Conservation (phyloP, 345 rosid genomes). For the Psidium friedrichsthalianum region DNA sequence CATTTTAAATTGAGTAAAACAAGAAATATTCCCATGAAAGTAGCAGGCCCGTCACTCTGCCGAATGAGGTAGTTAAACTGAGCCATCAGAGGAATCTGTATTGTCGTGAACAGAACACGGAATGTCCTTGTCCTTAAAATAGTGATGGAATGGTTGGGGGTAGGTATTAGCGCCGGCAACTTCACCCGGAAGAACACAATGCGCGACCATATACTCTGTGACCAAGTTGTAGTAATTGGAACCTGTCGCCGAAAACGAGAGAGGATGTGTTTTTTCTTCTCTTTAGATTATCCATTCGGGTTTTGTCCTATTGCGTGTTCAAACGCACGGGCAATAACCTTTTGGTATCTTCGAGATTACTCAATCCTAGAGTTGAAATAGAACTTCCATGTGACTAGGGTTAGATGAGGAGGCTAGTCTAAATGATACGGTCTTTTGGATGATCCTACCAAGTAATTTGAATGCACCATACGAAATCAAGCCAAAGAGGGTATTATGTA, state of each 20-base stretch:
- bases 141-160: no score
- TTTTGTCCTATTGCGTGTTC: no score
- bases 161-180: no score
- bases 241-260: not conserved
- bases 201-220: not conserved
- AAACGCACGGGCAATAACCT: no score
- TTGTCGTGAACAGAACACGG: no score
- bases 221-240: not conserved
- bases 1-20: not conserved
- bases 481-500: not conserved
- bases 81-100: no score
- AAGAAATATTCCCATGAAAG: not conserved
- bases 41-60: not conserved
- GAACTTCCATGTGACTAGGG: not conserved
- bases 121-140: no score
- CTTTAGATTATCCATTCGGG: not conserved
- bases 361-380: not conserved
- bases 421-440: not conserved
- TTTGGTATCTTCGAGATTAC: no score
- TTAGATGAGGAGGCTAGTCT: not conserved
- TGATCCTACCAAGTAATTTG: not conserved
- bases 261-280: not conserved
- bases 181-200: not conserved
- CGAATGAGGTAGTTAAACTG: not conserved
- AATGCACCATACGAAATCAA: not conserved